A percentile compares a stretch with the other conserved stretches of the same genome.
These are phyloP conservation scores for Aspergillus homomorphus DNA, from an alignment of 495 filamentous ascomycete genomes.

Conservation along the genomic window DNA sequence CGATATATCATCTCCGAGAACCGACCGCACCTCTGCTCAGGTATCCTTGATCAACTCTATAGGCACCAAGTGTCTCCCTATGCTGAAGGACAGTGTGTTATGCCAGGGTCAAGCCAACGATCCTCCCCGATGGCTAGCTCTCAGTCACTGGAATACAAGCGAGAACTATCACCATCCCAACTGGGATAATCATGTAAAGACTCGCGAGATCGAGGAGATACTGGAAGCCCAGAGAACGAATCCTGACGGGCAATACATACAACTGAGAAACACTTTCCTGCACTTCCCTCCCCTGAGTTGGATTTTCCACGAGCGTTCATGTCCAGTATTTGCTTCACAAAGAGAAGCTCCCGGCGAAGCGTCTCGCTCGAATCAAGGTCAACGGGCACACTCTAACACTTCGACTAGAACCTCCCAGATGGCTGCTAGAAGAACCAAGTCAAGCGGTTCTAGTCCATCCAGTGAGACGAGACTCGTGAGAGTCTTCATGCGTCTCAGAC, in stretches of 20 bases:
- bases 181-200: not conserved
- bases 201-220: not conserved
- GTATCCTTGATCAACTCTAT: slow-evolving; percentile 12
- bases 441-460: not conserved
- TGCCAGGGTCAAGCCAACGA: not conserved
- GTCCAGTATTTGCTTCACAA: not conserved
- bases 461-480: not conserved
- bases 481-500: slow-evolving; percentile 1
- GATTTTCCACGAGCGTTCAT: not conserved
- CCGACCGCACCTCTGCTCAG: not conserved
- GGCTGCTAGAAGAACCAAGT: not conserved
- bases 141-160: slow-evolving; percentile 1
- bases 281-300: not conserved
- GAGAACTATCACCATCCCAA: not conserved
- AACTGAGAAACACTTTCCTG: not conserved
- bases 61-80: not conserved
- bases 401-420: not conserved
- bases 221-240: not conserved
- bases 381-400: not conserved
- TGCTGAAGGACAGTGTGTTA: slow-evolving; percentile 1
- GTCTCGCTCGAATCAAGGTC: not conserved
- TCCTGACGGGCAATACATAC: not conserved
- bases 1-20: not conserved
- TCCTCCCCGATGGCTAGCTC: slow-evolving; percentile 5
- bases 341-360: not conserved